These are phyloP conservation scores for Anthoceros angustus DNA, from an alignment of 225 moss, liverwort and hornwort genomes.

Conservation along the genomic window DNA sequence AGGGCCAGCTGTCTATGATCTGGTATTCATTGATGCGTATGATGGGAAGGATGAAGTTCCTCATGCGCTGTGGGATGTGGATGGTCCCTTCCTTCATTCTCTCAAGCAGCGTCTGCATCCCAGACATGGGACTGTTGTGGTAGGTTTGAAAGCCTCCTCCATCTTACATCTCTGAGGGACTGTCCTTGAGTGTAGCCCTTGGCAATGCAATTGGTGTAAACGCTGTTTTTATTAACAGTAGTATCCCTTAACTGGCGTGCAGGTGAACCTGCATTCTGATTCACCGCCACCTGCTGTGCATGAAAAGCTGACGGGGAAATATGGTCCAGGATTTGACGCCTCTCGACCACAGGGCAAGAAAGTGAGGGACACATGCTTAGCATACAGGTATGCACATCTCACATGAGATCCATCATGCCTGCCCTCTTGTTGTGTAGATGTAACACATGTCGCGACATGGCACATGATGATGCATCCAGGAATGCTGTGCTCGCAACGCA, in stretches of 20 bases:
- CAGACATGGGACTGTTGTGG: constrained; percentile 85
- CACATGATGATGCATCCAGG: neutral
- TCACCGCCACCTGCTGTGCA: constrained; percentile 56
- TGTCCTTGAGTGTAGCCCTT: constrained; percentile 4
- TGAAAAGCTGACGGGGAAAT: constrained; percentile 64
- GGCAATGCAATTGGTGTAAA: neutral
- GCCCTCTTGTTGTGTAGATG: neutral
- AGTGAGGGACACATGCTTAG: constrained; percentile 62
- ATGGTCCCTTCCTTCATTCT: constrained; percentile 45
- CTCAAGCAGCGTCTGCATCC: constrained; percentile 46
- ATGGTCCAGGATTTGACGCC: constrained; percentile 77
- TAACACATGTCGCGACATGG: neutral
- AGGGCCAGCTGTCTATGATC: constrained; percentile 35
- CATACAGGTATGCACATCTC: constrained; percentile 39
- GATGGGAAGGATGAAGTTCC: constrained; percentile 86
- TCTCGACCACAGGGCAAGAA: constrained; percentile 45
- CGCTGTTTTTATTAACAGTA: neutral
- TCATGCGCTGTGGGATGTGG: constrained; percentile 42
- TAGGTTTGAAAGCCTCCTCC: constrained; percentile 15
- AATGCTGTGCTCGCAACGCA: too few relatives aligned
- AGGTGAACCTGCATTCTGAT: constrained; percentile 94
- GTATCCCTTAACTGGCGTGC: constrained; percentile 5
- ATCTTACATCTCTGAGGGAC: neutral
- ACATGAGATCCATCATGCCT: neutral
- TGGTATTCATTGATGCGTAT: constrained; percentile 85